phyloP scores from a whole-genome alignment of 306 rosid species.

The Cajanus cajan region DNA sequence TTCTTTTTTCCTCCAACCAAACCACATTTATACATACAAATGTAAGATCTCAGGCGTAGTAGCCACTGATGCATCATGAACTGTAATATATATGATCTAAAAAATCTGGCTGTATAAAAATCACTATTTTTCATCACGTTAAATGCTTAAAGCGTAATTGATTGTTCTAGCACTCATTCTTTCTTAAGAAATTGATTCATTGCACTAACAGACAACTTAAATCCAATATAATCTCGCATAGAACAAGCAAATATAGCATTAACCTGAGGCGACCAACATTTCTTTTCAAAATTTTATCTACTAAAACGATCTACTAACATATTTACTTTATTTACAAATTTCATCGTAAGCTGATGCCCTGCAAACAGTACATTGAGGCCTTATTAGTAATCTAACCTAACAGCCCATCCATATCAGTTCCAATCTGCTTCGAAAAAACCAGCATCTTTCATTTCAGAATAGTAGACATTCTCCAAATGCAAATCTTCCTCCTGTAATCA shows the following conservation, averaged over 20 bases:
- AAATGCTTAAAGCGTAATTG: background rate
- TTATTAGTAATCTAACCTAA: slow-evolving; percentile 22
- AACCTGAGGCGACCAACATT: background rate
- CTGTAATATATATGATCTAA: background rate
- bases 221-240: background rate
- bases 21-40: background rate
- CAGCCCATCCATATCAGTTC: slow-evolving; percentile 48
- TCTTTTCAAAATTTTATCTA: background rate
- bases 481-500: slow-evolving; percentile 72
- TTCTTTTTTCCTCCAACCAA: background rate
- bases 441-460: slow-evolving; percentile 98
- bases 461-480: slow-evolving; percentile 81
- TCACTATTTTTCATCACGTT: background rate
- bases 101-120: background rate
- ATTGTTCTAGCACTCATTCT: slow-evolving; percentile 1
- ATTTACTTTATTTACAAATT: slow-evolving; percentile 47
- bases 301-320: slow-evolving; percentile 20
- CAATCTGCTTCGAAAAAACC: slow-evolving; percentile 89
- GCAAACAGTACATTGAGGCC: slow-evolving; percentile 19
- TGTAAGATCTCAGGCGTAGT: background rate
- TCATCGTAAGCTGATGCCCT: background rate
- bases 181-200: background rate
- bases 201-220: background rate
- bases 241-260: background rate
- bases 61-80: background rate